These are phyloP conservation scores for Exophiala alcalophila DNA, from an alignment of 2,329 filamentous ascomycete genomes.

Conservation along the genomic window DNA sequence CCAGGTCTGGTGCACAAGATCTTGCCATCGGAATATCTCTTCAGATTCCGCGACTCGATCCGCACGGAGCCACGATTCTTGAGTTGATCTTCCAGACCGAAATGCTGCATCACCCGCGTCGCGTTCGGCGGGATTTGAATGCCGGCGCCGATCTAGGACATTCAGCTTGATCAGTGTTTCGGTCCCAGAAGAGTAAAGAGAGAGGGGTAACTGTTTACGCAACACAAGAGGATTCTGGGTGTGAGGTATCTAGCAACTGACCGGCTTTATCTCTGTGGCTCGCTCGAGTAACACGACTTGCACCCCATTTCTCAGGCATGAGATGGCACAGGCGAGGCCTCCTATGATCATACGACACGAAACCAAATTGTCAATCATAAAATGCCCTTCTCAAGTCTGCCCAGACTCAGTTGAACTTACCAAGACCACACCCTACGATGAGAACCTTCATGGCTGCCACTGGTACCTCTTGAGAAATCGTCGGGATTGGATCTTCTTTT, in stretches of 20 bases:
- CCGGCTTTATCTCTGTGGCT: conserved; percentile 13
- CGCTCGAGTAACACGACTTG: conserved; percentile 12
- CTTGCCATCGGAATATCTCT: conserved; percentile 34
- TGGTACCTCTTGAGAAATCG: no score
- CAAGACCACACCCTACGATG: conserved; percentile 11
- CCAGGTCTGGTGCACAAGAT: conserved; percentile 29
- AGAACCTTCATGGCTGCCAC: conserved; percentile 9
- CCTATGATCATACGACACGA: conserved; percentile 3
- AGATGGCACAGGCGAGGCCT: conserved; percentile 14
- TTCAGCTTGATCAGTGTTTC: no score
- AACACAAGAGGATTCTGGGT: neutral
- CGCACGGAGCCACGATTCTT: conserved; percentile 29
- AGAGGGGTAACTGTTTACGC: no score
- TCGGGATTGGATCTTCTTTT: no score
- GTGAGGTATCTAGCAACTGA: neutral
- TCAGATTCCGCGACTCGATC: conserved; percentile 33
- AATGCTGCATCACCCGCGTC: conserved; percentile 32
- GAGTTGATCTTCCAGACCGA: conserved; percentile 32
- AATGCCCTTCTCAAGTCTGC: neutral
- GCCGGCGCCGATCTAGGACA: conserved; percentile 34
- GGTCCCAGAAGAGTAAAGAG: no score
- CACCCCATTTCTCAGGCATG: conserved; percentile 10
- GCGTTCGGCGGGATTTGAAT: conserved; percentile 37
- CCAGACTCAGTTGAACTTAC: neutral
- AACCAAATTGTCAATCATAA: no score